Conservation (phyloP, 2,329 filamentous ascomycete species). For the Zymoseptoria tritici region DNA sequence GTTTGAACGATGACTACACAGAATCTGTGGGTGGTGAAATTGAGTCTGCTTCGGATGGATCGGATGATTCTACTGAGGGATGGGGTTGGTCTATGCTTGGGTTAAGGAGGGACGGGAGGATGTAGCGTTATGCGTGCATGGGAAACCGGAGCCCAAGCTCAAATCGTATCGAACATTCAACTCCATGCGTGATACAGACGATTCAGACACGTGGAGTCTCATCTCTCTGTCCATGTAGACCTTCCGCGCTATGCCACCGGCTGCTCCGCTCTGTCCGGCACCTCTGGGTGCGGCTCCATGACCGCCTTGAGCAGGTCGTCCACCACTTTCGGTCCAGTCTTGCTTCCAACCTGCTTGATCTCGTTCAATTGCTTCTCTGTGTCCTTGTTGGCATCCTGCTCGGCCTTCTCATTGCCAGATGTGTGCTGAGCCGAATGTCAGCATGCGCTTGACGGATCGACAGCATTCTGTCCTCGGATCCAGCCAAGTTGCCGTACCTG, state of each 20-base stretch:
- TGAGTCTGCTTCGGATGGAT: not conserved
- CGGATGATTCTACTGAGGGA: not conserved
- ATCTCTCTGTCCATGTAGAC: conserved; percentile 36
- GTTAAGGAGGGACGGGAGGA: not conserved
- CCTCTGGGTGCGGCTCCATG: conserved; percentile 70
- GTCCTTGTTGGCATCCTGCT: conserved; percentile 68
- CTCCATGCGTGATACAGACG: not conserved
- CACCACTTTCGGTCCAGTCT: conserved; percentile 71
- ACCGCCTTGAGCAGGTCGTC: conserved; percentile 79
- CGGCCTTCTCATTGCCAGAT: conserved; percentile 72
- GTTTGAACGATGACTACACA: not conserved
- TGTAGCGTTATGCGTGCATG: not conserved
- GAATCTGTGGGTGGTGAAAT: not conserved
- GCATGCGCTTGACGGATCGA: not conserved
- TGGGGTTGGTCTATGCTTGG: not conserved
- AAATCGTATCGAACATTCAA: not conserved
- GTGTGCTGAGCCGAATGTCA: conserved; percentile 58
- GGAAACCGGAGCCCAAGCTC: not conserved
- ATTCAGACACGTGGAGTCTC: conserved; percentile 8
- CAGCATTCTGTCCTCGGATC: not conserved
- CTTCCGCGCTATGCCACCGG: conserved; percentile 25
- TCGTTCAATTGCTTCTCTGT: conserved; percentile 73
- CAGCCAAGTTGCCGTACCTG: conserved; percentile 43
- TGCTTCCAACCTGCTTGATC: conserved; percentile 73
- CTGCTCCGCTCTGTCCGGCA: conserved; percentile 40